These are phyloP conservation scores for Didymella exigua DNA, from an alignment of 2,329 filamentous ascomycete species.

Conservation along the genomic window DNA sequence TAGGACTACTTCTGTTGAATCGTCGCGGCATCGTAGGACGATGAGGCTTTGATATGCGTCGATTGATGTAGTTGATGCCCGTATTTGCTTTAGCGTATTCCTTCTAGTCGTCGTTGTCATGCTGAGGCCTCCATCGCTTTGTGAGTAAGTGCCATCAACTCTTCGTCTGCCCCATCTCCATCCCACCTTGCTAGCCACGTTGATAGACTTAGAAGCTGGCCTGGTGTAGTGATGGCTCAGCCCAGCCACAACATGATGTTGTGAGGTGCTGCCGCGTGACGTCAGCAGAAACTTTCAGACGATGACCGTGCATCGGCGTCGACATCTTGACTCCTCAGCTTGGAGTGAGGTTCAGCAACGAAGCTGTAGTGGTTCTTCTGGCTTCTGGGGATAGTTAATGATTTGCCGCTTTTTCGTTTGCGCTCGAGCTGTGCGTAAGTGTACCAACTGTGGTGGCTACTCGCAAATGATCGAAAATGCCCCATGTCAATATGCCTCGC, in stretches of 20 bases:
- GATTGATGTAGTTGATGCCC: background rate
- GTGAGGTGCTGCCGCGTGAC: constrained; percentile 15
- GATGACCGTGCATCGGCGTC: constrained; percentile 13
- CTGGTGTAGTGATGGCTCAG: background rate
- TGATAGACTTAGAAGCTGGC: background rate
- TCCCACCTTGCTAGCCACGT: background rate
- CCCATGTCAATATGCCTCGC: background rate
- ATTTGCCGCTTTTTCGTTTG: background rate
- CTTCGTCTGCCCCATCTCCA: background rate
- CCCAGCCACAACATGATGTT: background rate
- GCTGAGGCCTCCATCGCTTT: background rate
- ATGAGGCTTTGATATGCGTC: background rate
- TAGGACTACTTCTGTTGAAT: background rate
- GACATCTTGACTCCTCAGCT: background rate
- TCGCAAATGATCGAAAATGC: background rate
- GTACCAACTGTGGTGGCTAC: background rate
- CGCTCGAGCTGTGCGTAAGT: no score
- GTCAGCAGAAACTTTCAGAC: constrained; percentile 19
- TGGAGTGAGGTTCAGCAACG: background rate
- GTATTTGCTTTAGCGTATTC: background rate
- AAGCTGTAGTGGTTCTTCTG: background rate
- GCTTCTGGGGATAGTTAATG: background rate
- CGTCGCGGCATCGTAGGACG: background rate
- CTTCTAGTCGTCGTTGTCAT: background rate
- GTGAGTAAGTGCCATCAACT: background rate